Base-by-base conservation (phyloP, 805 yeast genomes). In the Saturnispora silvae region DNA sequence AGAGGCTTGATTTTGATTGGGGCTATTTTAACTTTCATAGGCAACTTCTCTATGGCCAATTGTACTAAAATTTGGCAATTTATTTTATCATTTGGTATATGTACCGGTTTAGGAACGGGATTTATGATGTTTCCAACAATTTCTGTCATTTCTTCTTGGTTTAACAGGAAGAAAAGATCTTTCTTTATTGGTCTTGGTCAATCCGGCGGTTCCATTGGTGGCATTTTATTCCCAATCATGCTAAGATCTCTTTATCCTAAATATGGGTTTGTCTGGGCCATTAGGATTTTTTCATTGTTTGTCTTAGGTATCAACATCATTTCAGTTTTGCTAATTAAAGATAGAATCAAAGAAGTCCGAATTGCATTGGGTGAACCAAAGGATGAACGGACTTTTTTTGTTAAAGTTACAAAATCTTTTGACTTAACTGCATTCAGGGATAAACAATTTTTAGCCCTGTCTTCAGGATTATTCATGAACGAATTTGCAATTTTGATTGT, bases 71-170 rank as follows among this genome's bases (percentile, higher is more conserved):
- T 73, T 7, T 76, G 70, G 60, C 82, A 79, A 40, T 80, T 79
- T 46, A 64, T 80, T 14, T 51, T 79, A 18, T 63, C 78, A 22
- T 74, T 78, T 48, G 72, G 76, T 3, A 44, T 78, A 2, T 60
- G 69, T 17, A 57, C 67, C 28, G 86, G 84, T 3, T 42, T 68
- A 4, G 84, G 82, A 0, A 65, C 71, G 26, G 80, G 80, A 2
- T 57, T 77, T 24, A 61, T 77, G 24, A 68, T 75, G 58, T 67
- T 77, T 6, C 84, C 85, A 0, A 52, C 75, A 26, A 63, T 79
- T 3, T 70, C 81, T 5, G 74, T 72, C 14, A 65, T 77, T 1
- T 73, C 79, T 14, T 80, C 78, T 38, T 79, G 81, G 77, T 78
- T 77, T 51, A 37, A 37, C 28, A 56, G 59, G 31, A 56, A 55